phyloP scores from a whole-genome alignment of 768 basidiomycete species.

The Lactarius sanguifluus region DNA sequence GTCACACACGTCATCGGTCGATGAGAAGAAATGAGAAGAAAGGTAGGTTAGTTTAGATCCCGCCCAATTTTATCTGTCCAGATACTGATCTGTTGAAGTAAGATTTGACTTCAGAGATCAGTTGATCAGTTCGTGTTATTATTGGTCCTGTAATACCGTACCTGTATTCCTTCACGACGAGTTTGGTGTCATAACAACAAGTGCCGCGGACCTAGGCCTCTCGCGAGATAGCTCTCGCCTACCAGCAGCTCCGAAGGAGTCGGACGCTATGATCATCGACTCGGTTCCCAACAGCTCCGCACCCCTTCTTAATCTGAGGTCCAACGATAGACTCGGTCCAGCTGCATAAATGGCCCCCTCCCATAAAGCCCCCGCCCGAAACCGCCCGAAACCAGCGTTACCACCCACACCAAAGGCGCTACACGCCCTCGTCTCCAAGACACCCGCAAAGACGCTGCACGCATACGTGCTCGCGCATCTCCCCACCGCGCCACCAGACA shows the following conservation, averaged over 20 bases:
- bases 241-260: slow-evolving; percentile 3
- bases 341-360: slow-evolving; percentile 29
- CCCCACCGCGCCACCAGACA: slow-evolving; percentile 38
- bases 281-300: slow-evolving; percentile 41
- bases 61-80: slow-evolving; percentile 77
- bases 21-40: background rate
- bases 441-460: slow-evolving; percentile 68
- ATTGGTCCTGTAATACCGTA: too few species aligned
- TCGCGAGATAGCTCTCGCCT: too few species aligned
- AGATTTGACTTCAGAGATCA: too few species aligned
- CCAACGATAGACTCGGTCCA: slow-evolving; percentile 21
- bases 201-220: too few species aligned
- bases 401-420: slow-evolving; percentile 40
- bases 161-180: too few species aligned
- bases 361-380: slow-evolving; percentile 32
- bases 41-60: too few species aligned
- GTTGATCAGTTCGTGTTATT: too few species aligned
- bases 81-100: slow-evolving; percentile 41
- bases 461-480: slow-evolving; percentile 58
- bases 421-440: slow-evolving; percentile 51
- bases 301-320: slow-evolving; percentile 50
- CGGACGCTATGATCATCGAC: slow-evolving; percentile 17
- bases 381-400: slow-evolving; percentile 31
- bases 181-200: too few species aligned
- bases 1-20: background rate